Evolutionary conservation across 192 early-diverging fungal genomes (phyloP).

Genomic region (Coemansia sp.): DNA sequence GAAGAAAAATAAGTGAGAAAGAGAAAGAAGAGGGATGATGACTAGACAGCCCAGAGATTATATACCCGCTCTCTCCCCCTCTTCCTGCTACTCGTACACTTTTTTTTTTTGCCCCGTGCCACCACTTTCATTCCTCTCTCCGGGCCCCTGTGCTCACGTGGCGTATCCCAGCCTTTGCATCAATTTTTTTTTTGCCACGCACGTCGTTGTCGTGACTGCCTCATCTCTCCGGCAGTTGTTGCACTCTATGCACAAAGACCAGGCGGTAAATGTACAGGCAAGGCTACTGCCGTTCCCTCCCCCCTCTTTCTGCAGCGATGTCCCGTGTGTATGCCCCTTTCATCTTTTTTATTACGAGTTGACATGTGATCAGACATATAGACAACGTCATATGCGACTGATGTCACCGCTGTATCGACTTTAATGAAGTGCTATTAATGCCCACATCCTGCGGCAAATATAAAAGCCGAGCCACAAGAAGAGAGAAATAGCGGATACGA

Average conservation of each 20-base stretch:
- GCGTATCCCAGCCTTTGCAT: not conserved
- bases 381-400: not conserved
- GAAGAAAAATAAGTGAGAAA: not conserved
- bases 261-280: not conserved
- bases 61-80: constrained; percentile 3
- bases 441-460: not conserved
- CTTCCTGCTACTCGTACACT: not conserved
- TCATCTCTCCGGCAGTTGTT: not conserved
- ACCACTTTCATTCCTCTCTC: not conserved
- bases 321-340: not conserved
- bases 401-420: not conserved
- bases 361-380: not conserved
- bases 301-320: not conserved
- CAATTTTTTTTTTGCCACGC: not conserved
- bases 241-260: constrained; percentile 1
- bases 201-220: constrained; percentile 3
- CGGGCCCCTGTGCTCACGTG: constrained; percentile 14
- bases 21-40: not conserved
- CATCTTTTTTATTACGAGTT: not conserved
- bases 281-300: not conserved
- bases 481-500: not conserved
- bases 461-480: not conserved
- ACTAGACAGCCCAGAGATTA: not conserved
- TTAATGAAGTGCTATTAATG: not conserved
- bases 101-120: not conserved